Conservation (phyloP, 768 basidiomycete species). For the Cystoderma amianthinum region DNA sequence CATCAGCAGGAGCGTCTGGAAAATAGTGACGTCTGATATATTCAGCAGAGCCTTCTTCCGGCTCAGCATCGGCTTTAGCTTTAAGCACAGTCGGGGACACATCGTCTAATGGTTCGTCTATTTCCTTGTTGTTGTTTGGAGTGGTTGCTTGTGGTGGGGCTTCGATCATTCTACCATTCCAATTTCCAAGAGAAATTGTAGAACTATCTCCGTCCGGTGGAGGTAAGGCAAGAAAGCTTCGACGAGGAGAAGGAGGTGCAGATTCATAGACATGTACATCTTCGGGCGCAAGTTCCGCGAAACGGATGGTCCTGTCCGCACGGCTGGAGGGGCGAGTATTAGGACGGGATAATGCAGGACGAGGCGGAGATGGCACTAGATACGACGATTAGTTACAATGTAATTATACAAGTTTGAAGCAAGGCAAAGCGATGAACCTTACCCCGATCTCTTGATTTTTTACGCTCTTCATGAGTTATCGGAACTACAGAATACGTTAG, state of each 20-base stretch:
- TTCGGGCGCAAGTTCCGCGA: constrained; percentile 66
- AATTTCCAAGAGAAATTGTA: constrained; percentile 33
- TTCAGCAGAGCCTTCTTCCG: constrained; percentile 72
- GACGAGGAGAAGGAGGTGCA: constrained; percentile 69
- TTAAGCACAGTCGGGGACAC: neutral
- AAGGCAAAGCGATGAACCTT: no score
- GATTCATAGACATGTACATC: constrained; percentile 84
- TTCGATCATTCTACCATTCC: constrained; percentile 18
- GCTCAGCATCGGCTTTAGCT: constrained; percentile 14
- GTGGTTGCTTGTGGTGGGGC: neutral
- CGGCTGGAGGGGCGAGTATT: constrained; percentile 56
- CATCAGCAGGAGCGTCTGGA: constrained; percentile 57
- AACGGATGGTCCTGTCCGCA: constrained; percentile 56
- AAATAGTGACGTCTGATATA: constrained; percentile 82
- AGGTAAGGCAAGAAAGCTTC: constrained; percentile 51
- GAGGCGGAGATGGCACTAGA: constrained; percentile 24
- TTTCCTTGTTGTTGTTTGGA: neutral
- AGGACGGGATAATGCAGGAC: constrained; percentile 38
- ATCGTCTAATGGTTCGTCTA: neutral
- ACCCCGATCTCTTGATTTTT: no score
- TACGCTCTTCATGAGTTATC: constrained; percentile 7
- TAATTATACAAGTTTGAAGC: neutral
- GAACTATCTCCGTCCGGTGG: constrained; percentile 32
- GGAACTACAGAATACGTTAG: constrained; percentile 7
- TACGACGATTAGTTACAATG: neutral